Conservation (phyloP, 2,329 filamentous ascomycete species). For the Phyllosticta citriasiana region DNA sequence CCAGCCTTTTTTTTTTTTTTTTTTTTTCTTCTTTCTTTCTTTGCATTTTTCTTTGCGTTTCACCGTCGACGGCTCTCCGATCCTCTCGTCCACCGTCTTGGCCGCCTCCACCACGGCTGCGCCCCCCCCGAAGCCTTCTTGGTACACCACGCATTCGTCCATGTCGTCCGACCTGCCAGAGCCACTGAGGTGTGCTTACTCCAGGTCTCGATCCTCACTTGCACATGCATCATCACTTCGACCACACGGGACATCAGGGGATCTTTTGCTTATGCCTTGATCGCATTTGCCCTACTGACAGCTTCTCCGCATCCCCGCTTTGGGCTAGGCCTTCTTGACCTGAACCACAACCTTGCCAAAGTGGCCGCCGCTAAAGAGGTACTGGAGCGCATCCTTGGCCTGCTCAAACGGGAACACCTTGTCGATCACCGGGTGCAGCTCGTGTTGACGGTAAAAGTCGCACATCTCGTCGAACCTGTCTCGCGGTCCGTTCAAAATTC, state of each 20-base stretch:
- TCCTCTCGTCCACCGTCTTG: background rate
- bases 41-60: background rate
- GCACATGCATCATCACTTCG: background rate
- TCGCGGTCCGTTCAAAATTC: constrained; percentile 53
- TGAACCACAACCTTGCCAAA: constrained; percentile 31
- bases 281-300: background rate
- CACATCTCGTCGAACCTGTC: constrained; percentile 40
- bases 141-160: background rate
- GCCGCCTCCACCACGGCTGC: background rate
- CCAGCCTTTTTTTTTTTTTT: background rate
- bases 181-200: background rate
- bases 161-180: background rate
- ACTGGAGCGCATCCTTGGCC: constrained; percentile 22
- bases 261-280: background rate
- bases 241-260: background rate
- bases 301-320: background rate
- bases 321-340: constrained; percentile 17
- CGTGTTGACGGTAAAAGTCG: constrained; percentile 30
- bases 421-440: constrained; percentile 33
- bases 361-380: constrained; percentile 26
- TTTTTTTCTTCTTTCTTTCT: background rate
- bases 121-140: background rate
- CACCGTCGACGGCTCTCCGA: background rate
- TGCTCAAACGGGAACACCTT: constrained; percentile 28
- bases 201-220: background rate